Percentiles rank a stretch among this genome's conserved stretches.
Conservation (phyloP, 805 yeast species). For the Nakazawaea molendinolei region DNA sequence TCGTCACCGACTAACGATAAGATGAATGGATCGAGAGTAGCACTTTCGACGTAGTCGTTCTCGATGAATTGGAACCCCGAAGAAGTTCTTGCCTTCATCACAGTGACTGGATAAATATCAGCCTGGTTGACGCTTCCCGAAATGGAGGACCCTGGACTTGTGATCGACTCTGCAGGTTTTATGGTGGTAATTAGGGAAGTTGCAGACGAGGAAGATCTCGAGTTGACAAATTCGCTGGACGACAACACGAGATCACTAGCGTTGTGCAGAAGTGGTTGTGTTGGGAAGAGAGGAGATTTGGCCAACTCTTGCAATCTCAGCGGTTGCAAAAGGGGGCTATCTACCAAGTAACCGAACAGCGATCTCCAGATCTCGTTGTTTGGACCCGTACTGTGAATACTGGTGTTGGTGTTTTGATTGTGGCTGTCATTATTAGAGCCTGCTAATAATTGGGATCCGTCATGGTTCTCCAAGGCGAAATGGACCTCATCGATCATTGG, state of each 20-base stretch:
- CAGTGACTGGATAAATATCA: not conserved
- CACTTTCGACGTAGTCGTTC: not conserved
- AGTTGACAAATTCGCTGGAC: too few relatives aligned
- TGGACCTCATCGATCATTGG: constrained; percentile 4
- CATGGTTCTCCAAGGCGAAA: constrained; percentile 11
- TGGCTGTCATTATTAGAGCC: not conserved
- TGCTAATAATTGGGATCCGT: not conserved
- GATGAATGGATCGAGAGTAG: constrained; percentile 5
- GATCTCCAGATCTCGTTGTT: not conserved
- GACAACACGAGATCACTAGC: too few relatives aligned
- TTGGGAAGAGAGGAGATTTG: not conserved
- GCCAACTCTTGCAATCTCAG: constrained; percentile 3
- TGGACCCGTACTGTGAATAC: not conserved
- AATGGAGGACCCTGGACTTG: constrained; percentile 5
- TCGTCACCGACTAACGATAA: constrained; percentile 1
- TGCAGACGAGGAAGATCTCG: not conserved
- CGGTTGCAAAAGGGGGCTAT: constrained; percentile 9
- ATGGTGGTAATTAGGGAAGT: constrained; percentile 1
- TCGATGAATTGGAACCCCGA: constrained; percentile 5
- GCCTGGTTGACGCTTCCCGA: constrained; percentile 3
- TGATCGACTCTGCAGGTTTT: constrained; percentile 2
- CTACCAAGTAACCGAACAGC: constrained; percentile 7
- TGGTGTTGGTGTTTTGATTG: too few relatives aligned
- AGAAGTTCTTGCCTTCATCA: not conserved
- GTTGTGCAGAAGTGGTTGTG: not conserved